Base-by-base conservation (phyloP, 2,329 filamentous ascomycete species). In the Ophiostoma fasciatum region DNA sequence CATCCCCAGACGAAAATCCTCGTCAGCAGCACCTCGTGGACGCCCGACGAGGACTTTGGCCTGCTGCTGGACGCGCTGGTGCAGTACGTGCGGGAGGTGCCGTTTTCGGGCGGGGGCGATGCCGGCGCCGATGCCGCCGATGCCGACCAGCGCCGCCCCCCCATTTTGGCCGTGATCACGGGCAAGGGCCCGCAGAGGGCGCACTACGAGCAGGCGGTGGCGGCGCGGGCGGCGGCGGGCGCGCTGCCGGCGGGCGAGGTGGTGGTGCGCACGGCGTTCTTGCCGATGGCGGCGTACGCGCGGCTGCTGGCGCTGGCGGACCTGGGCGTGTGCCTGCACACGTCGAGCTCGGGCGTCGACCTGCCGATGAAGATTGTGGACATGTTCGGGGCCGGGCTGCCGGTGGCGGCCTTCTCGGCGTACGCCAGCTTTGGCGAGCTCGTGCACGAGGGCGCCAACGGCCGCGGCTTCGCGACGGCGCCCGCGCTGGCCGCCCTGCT, bases 341-440 rank as follows among this genome's bases (percentile, higher is more conserved):
- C 75, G 45, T 94, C 85, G 12, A 92, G 82, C 46, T 94, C 84
- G 3, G 90, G 90, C 1, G 85, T 98, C 0, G 90, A 98, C 56
- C 63, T 98, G 15, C 90, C 90, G 0, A 98, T 98, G 90, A 98
- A 98, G 59, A 85, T 98, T 1, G 87, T 98, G 12, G 90, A 98
- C 54, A 94, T 98, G 87, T 96, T 98, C 54, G 90, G 90, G 3
- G 81, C 87, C 0, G 90, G 88, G 0, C 62, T 98, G 20, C 90
- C 90, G 0, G 90, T 98, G 0, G 77, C 79, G 0, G 88, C 85
- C 4, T 96, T 90, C 67, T 73, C 72, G 19, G 69, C 71, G 3
- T 98, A 93, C 51, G 77, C 87, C 51, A 88, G 87, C 43, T 94
- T 93, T 67, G 64, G 72, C 3, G 90, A 98, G 59, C 62, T 98